Conservation (phyloP, 2,329 filamentous ascomycete species). For the Diaporthe eres region DNA sequence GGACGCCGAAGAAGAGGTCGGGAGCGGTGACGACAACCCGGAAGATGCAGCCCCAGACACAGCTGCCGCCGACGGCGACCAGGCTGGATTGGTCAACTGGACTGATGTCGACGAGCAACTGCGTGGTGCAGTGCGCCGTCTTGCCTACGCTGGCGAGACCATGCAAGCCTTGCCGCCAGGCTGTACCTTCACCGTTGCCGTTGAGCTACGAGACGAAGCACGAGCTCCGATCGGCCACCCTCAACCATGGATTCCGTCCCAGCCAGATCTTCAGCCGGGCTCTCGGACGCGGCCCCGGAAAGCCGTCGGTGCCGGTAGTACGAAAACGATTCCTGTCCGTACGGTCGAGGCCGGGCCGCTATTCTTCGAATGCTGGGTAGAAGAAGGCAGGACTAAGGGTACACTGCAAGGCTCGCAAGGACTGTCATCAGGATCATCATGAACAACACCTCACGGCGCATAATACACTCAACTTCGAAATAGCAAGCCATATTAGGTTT, state of each 20-base stretch:
- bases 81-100: constrained; percentile 59
- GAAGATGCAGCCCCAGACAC: constrained; percentile 31
- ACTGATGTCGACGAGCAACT: constrained; percentile 80
- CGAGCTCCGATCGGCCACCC: constrained; percentile 72
- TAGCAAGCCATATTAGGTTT: neutral
- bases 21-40: constrained; percentile 35
- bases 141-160: constrained; percentile 72
- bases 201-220: constrained; percentile 77
- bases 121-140: constrained; percentile 74
- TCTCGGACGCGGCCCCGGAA: constrained; percentile 50
- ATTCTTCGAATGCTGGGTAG: constrained; percentile 76
- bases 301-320: constrained; percentile 54
- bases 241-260: constrained; percentile 72
- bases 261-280: constrained; percentile 60
- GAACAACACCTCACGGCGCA: neutral
- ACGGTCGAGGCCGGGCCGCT: constrained; percentile 71
- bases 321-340: constrained; percentile 64
- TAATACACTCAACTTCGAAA: neutral
- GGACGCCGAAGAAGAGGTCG: constrained; percentile 41
- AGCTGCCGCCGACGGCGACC: constrained; percentile 38
- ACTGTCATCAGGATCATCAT: constrained; percentile 21
- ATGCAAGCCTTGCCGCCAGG: constrained; percentile 71
- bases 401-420: constrained; percentile 15
- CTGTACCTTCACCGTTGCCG: constrained; percentile 82
- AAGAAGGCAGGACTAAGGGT: constrained; percentile 66